Evolutionary conservation across 2,329 filamentous ascomycete species (phyloP), one percentile per base, ranked within the genome.

Genomic region (Penicillium verrucosum): DNA sequence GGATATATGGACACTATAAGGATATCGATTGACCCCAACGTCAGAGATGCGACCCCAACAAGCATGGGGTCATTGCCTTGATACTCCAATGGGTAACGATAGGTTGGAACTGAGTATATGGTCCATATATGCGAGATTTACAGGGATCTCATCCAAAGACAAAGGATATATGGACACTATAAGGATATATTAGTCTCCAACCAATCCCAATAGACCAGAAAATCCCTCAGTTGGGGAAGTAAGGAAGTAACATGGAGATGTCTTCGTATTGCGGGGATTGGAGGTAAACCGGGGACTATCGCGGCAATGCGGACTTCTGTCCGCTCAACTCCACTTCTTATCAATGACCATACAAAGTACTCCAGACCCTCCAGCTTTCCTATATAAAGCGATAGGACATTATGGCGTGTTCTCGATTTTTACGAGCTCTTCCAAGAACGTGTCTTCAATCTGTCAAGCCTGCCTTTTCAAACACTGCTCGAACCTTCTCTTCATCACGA

Each of bases 401-500:
- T 14, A 52, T 52, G 54, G 18, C 23, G 0, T n/a, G 25, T 29
- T 44, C 27, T 46, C 21, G 2, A 2, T 18, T 41, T 30, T 41
- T 51, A 3, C n/a, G 27, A 29, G 25, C 9, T 9, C 14, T 25
- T 10, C 11, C 16, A 12, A 44, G 41, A n/a, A 23, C 23, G 23
- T 23, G 29, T 27, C 18, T 38, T 27, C 36, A n/a, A n/a, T 16
- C 27, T 10, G 5, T n/a, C 16, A 46, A 46, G 2, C 16, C 34
- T 34, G n/a, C 16, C 9, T 5, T 47, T 18, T 11, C 18, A 1
- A 18, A 5, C 7, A 23, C 21, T 3, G 23, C 29, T 32, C 29
- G 48, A 51, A 46, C 36, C 1, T 61, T 65, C 27, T 64, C 59
- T 11, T 60, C 58, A 16, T 59, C 59, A 29, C 32, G 11, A 21